A percentile compares a stretch with the other conserved stretches of the same genome.
Evolutionary conservation across 2,329 filamentous ascomycete genomes (phyloP).

Genomic region (Cercospora sesami): DNA sequence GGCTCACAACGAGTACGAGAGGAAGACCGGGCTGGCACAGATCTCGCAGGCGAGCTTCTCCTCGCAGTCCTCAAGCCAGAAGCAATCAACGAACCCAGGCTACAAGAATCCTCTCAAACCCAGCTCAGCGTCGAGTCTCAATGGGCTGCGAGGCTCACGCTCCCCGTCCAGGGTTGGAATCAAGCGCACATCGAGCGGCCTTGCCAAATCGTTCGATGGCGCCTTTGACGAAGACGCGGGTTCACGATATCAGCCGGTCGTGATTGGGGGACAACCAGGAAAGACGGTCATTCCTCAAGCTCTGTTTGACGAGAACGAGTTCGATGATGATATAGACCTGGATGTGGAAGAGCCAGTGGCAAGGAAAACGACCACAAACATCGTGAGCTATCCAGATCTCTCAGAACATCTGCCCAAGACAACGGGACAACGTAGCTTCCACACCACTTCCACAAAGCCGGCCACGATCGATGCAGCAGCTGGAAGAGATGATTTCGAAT

Average conservation of each 20-base stretch:
- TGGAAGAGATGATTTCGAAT: background rate
- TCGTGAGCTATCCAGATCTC: conserved; percentile 46
- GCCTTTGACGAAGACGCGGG: conserved; percentile 40
- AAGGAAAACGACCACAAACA: conserved; percentile 42
- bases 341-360: conserved; percentile 64
- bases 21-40: conserved; percentile 36
- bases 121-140: conserved; percentile 32
- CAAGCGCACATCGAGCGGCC: conserved; percentile 50
- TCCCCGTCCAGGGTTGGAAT: conserved; percentile 28
- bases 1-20: conserved; percentile 44
- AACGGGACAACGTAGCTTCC: conserved; percentile 26
- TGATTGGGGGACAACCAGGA: conserved; percentile 44
- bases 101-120: conserved; percentile 40
- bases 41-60: conserved; percentile 57
- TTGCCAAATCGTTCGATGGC: conserved; percentile 48
- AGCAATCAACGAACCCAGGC: conserved; percentile 39
- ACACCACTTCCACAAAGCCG: conserved; percentile 18
- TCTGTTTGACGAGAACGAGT: conserved; percentile 74
- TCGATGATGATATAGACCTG: conserved; percentile 78
- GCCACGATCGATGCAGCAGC: conserved; percentile 27
- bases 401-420: conserved; percentile 29
- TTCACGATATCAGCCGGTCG: conserved; percentile 34
- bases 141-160: conserved; percentile 28
- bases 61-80: conserved; percentile 58
- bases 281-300: conserved; percentile 24